phyloP scores from a whole-genome alignment of 2,329 filamentous ascomycete species.

The Claviceps maximensis region DNA sequence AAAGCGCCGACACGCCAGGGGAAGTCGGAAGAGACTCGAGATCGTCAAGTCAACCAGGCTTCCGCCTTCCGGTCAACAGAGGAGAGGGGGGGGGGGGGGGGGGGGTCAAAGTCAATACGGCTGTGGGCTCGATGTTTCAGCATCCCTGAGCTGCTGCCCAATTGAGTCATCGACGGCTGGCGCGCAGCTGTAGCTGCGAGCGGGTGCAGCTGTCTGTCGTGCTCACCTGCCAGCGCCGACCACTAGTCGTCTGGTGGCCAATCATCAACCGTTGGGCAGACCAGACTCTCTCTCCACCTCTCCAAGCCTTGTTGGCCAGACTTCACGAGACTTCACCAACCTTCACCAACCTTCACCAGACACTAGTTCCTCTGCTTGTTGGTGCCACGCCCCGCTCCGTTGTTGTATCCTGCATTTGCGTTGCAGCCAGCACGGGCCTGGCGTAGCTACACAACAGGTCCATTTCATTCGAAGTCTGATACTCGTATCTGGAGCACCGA shows the following conservation, averaged over 20 bases:
- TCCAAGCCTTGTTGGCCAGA: not conserved
- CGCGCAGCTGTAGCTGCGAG: not conserved
- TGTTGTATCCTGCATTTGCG: not conserved
- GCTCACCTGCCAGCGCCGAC: not conserved
- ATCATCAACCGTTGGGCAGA: not conserved
- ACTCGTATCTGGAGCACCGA: not conserved
- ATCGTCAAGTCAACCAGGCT: not conserved
- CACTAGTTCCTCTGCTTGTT: not conserved
- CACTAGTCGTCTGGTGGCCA: too few relatives aligned
- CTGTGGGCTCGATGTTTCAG: not conserved
- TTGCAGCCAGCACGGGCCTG: not conserved
- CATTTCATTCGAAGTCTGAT: not conserved
- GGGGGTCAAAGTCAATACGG: not conserved
- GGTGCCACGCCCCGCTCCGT: not conserved
- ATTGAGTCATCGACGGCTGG: not conserved
- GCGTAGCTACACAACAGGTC: not conserved
- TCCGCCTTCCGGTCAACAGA: too few relatives aligned
- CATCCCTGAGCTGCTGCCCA: not conserved
- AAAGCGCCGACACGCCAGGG: not conserved
- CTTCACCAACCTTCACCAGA: not conserved
- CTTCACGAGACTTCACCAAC: not conserved
- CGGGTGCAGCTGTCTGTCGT: not conserved
- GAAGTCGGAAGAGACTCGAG: not conserved
- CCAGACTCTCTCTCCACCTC: too few relatives aligned
- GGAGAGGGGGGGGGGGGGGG: not conserved